Evolutionary conservation across 2,329 filamentous ascomycete species (phyloP), one percentile per base, ranked within the genome.

Genomic region (Dothiorella sarmentorum): DNA sequence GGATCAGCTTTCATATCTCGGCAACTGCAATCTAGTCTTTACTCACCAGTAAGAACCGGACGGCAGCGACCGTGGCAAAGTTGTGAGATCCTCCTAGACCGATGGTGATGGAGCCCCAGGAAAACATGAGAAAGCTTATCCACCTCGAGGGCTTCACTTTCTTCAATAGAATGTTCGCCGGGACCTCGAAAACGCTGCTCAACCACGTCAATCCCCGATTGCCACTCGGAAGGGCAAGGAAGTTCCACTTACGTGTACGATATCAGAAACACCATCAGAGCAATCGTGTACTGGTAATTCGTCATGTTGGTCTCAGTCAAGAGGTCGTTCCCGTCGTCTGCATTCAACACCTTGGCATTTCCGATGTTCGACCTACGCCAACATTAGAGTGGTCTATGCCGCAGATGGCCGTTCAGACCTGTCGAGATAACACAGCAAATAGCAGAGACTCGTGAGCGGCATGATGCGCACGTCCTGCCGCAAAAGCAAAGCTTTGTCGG

Each of bases 401-500:
- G 17, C 45, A 29, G 20, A 2, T 2, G 18, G 7, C 4, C 9
- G 17, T 9, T 11, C 31, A 15, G 18, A 51, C 45, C 84, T 78
- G 70, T 89, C 86, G 22, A 89, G 79, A 68, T 86, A 88, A 71
- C 83, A 86, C 20, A 89, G 78, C 44, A 89, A 77, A 69, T 87
- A 90, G 52, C 89, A 86, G 55, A 71, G 74, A 6, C 83, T 82
- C n/a, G 78, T 82, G 13, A 88, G 72, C 1, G 86, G 85, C 13
- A 88, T 74, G 59, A 89, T 86, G 57, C 82, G 78, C 17, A 82
- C 60, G 68, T 89, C 86, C 65, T 87, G 84, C 11, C 58, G 58
- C 44, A 49, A 45, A 15, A 60, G 40, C 26, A 60, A 43, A 9
- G 56, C 58, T 15, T 56, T 60, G 40, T 43, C 51, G 22, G 56